Percentiles rank a stretch among this genome's conserved stretches.
Conservation (phyloP, 1,139 yeast species). For the Candida tetrigidarum region DNA sequence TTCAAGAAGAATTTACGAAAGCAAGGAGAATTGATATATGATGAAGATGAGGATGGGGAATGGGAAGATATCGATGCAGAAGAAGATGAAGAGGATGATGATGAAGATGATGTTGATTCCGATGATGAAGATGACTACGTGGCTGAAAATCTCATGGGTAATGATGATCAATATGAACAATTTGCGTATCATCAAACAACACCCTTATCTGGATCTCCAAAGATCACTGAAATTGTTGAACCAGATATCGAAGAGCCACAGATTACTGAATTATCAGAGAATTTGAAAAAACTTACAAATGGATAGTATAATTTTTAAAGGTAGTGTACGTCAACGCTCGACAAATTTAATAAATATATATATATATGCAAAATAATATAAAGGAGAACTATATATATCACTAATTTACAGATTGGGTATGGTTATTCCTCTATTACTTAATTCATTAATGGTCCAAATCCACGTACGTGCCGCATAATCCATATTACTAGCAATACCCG, state of each 20-base stretch:
- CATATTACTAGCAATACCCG: slow-evolving; percentile 60
- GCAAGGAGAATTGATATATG: slow-evolving; percentile 10
- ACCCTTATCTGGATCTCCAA: slow-evolving; percentile 7
- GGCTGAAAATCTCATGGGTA: too few species aligned
- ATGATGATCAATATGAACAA: too few species aligned
- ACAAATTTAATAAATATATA: too few species aligned
- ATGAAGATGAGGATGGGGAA: slow-evolving; percentile 10
- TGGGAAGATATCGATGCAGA: slow-evolving; percentile 10
- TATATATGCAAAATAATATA: background rate
- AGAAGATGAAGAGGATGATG: slow-evolving; percentile 15
- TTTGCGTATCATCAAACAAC: slow-evolving; percentile 1
- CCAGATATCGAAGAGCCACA: slow-evolving; percentile 1
- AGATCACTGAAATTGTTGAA: slow-evolving; percentile 13
- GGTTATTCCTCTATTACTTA: slow-evolving; percentile 51
- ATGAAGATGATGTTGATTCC: slow-evolving; percentile 9
- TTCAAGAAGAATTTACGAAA: slow-evolving; percentile 15
- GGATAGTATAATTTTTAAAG: too few species aligned
- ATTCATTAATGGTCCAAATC: slow-evolving; percentile 79
- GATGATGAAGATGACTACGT: too few species aligned
- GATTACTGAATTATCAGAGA: slow-evolving; percentile 13
- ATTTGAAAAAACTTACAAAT: slow-evolving; percentile 13
- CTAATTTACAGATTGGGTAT: slow-evolving; percentile 18
- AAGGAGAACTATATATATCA: background rate
- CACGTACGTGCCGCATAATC: slow-evolving; percentile 73
- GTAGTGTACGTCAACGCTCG: too few species aligned